Evolutionary conservation across 106 monocot genomes (phyloP).

Genomic region (Platanthera guangdongensis): DNA sequence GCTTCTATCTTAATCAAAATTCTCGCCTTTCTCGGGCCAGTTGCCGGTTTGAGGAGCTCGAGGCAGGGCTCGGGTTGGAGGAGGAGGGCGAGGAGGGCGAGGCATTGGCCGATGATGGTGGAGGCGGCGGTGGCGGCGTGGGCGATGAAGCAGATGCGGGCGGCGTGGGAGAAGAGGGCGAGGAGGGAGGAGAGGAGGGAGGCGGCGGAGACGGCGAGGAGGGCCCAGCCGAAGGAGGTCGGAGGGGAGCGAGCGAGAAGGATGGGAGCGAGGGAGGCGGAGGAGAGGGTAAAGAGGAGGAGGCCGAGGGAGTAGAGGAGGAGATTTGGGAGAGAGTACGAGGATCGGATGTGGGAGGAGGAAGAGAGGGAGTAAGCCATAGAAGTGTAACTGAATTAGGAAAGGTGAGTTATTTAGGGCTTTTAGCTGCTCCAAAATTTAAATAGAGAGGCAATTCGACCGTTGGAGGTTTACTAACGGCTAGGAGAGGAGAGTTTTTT

Average conservation of each 20-base stretch:
- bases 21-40: constrained; percentile 22
- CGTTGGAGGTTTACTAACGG: no score
- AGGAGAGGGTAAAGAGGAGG: constrained; percentile 40
- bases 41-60: constrained; percentile 19
- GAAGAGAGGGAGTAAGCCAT: not conserved
- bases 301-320: constrained; percentile 31
- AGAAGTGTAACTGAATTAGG: no score
- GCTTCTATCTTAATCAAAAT: constrained; percentile 31
- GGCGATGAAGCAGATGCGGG: constrained; percentile 30
- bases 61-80: constrained; percentile 38
- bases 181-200: constrained; percentile 39
- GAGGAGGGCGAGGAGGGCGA: constrained; percentile 43
- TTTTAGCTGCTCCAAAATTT: no score
- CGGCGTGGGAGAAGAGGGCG: constrained; percentile 41
- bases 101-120: constrained; percentile 33
- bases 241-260: constrained; percentile 34
- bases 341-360: constrained; percentile 10
- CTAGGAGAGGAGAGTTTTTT: no score
- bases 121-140: constrained; percentile 31
- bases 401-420: no score
- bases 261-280: constrained; percentile 44
- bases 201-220: constrained; percentile 24
- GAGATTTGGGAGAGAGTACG: constrained; percentile 29
- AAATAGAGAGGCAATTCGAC: no score
- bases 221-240: constrained; percentile 40